Percentiles rank a stretch among this genome's conserved stretches.
Evolutionary conservation across 352 stramenopile species (phyloP).

Genomic region (Phytophthora syringae): DNA sequence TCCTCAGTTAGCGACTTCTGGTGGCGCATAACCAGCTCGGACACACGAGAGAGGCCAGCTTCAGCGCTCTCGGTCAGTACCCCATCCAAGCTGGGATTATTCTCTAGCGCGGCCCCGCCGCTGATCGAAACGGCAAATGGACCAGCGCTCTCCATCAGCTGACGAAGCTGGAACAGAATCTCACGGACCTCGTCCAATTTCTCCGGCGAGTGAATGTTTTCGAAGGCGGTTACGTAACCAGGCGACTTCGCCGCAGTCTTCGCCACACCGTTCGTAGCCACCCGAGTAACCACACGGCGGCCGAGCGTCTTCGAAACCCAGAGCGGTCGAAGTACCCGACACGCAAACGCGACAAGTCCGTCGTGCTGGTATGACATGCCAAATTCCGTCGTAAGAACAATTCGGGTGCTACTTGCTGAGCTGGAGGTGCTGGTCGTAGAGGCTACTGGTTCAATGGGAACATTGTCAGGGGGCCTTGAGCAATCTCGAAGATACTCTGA

Average conservation of each 20-base stretch:
- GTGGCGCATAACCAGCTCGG: slow-evolving; percentile 72
- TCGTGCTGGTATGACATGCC: slow-evolving; percentile 90
- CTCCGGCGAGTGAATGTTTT: slow-evolving; percentile 51
- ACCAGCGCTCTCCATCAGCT: slow-evolving; percentile 81
- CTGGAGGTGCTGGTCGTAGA: slow-evolving; percentile 33
- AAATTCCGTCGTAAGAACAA: slow-evolving; percentile 88
- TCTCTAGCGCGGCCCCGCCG: slow-evolving; percentile 59
- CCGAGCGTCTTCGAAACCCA: slow-evolving; percentile 75
- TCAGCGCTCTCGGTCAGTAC: slow-evolving; percentile 44
- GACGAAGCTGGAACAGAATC: slow-evolving; percentile 82
- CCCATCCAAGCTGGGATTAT: slow-evolving; percentile 59
- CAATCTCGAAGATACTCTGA: slow-evolving; percentile 87
- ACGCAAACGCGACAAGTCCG: slow-evolving; percentile 81
- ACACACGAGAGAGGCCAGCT: slow-evolving; percentile 58
- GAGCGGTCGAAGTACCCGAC: slow-evolving; percentile 76
- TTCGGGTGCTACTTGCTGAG: slow-evolving; percentile 50
- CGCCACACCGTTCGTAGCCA: slow-evolving; percentile 12
- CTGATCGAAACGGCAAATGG: slow-evolving; percentile 83
- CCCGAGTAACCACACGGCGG: slow-evolving; percentile 41
- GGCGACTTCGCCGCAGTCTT: slow-evolving; percentile 36
- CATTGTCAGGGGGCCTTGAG: slow-evolving; percentile 55
- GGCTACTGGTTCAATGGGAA: slow-evolving; percentile 32
- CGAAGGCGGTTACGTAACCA: slow-evolving; percentile 39
- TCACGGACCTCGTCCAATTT: slow-evolving; percentile 79
- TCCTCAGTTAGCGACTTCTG: slow-evolving; percentile 78